These are phyloP conservation scores for Pestalotiopsis sp. DNA, from an alignment of 2,329 filamentous ascomycete species.

Conservation along the genomic window DNA sequence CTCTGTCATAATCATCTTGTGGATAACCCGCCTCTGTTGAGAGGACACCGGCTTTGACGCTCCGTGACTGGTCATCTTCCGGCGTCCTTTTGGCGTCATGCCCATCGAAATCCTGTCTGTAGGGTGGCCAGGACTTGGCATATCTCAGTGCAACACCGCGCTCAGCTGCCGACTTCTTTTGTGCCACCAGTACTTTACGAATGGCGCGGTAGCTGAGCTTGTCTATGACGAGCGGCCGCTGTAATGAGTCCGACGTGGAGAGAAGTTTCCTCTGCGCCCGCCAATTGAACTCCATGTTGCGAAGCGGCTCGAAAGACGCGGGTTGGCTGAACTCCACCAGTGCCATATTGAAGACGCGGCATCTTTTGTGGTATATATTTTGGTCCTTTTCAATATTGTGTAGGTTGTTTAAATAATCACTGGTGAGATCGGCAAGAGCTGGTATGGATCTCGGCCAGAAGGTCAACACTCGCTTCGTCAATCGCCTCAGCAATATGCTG, in stretches of 20 bases:
- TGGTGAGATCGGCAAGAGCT: conserved; percentile 30
- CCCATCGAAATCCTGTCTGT: conserved; percentile 57
- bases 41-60: conserved; percentile 52
- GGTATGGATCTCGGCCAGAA: conserved; percentile 30
- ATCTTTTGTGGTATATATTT: conserved; percentile 29
- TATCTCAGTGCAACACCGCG: conserved; percentile 48
- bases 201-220: conserved; percentile 56
- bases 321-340: conserved; percentile 38
- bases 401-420: conserved; percentile 29
- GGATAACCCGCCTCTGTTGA: conserved; percentile 60
- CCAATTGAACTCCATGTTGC: conserved; percentile 53
- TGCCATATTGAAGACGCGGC: conserved; percentile 41
- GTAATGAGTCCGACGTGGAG: conserved; percentile 48
- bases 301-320: conserved; percentile 32
- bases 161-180: conserved; percentile 55
- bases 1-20: conserved; percentile 46
- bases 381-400: conserved; percentile 9
- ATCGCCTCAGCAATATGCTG: conserved; percentile 24
- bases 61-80: conserved; percentile 56
- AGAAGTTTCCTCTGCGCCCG: conserved; percentile 57
- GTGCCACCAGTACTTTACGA: conserved; percentile 52
- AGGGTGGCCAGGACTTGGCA: conserved; percentile 61
- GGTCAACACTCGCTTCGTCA: conserved; percentile 24
- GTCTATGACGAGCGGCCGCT: conserved; percentile 52
- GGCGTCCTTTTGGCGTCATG: conserved; percentile 56